These are phyloP conservation scores for Hypoxylon lienhwacheense DNA, from an alignment of 495 filamentous ascomycete species.

Conservation along the genomic window DNA sequence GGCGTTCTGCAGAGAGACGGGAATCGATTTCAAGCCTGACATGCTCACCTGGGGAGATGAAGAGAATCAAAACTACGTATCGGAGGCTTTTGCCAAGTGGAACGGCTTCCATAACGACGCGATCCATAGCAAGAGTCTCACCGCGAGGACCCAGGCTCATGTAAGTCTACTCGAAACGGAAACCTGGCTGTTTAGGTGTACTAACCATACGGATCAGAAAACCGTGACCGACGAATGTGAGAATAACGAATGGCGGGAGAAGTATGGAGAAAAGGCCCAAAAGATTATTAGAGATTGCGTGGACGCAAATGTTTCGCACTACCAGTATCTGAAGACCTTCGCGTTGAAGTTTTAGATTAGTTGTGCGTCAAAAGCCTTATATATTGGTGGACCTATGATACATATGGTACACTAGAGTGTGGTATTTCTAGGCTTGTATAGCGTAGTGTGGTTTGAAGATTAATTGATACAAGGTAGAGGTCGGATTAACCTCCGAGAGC, in stretches of 20 bases:
- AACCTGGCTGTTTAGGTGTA: background rate
- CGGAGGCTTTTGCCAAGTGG: constrained; percentile 88
- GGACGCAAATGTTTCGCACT: constrained; percentile 77
- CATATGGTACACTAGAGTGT: constrained; percentile 28
- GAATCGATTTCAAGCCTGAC: constrained; percentile 65
- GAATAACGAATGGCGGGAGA: constrained; percentile 76
- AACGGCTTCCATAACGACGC: constrained; percentile 95
- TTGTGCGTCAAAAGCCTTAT: background rate
- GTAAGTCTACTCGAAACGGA: constrained; percentile 57
- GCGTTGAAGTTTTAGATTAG: constrained; percentile 59
- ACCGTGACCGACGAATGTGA: constrained; percentile 59
- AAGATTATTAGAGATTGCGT: constrained; percentile 75
- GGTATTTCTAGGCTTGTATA: constrained; percentile 8
- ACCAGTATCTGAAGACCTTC: constrained; percentile 90
- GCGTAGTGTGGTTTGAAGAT: constrained; percentile 7
- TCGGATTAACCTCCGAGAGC: too few species aligned
- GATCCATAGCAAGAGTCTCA: constrained; percentile 73
- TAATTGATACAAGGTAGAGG: constrained; percentile 16
- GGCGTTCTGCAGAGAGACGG: constrained; percentile 76
- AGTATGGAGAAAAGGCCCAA: constrained; percentile 77
- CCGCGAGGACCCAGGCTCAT: constrained; percentile 59
- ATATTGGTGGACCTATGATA: constrained; percentile 19
- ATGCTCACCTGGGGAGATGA: constrained; percentile 86
- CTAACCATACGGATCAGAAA: constrained; percentile 37
- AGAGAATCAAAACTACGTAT: constrained; percentile 64